phyloP scores from a whole-genome alignment of 176 grass and related monocot genomes.

The Dendrocalamus sinicus region DNA sequence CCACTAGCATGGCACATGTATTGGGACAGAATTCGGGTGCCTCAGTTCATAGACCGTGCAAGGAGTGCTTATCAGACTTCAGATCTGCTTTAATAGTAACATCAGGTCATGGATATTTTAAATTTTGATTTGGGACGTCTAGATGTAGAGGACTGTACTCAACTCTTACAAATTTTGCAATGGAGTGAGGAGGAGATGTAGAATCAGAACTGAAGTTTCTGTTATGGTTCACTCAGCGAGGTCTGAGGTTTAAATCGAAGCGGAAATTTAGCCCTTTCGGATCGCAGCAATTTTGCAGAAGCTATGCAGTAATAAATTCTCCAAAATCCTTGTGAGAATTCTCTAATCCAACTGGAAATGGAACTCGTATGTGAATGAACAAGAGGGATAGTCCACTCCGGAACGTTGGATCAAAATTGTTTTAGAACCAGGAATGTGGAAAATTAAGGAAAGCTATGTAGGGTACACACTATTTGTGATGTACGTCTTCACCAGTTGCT shows the following conservation, averaged over 20 bases:
- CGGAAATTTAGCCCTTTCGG: too few species aligned
- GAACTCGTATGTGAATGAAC: too few species aligned
- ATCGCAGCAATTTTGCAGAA: too few species aligned
- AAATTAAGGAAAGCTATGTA: too few species aligned
- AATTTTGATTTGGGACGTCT: neutral
- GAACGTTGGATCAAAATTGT: too few species aligned
- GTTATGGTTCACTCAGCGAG: neutral
- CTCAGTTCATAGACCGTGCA: neutral
- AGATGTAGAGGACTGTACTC: neutral
- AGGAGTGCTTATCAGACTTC: neutral
- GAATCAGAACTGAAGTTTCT: neutral
- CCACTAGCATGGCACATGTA: neutral
- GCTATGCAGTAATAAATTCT: too few species aligned
- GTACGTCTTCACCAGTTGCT: too few species aligned
- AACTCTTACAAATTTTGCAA: neutral
- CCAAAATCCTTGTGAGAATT: too few species aligned
- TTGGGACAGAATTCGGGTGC: neutral
- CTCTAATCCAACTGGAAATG: too few species aligned
- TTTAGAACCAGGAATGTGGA: too few species aligned
- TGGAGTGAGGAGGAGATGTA: neutral
- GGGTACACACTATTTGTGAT: too few species aligned
- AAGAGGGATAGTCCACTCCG: too few species aligned
- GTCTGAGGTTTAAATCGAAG: neutral
- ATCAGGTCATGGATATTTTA: neutral
- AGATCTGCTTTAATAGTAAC: neutral